Evolutionary conservation across 2,329 filamentous ascomycete genomes (phyloP).

Genomic region (Fusarium verrucosum): DNA sequence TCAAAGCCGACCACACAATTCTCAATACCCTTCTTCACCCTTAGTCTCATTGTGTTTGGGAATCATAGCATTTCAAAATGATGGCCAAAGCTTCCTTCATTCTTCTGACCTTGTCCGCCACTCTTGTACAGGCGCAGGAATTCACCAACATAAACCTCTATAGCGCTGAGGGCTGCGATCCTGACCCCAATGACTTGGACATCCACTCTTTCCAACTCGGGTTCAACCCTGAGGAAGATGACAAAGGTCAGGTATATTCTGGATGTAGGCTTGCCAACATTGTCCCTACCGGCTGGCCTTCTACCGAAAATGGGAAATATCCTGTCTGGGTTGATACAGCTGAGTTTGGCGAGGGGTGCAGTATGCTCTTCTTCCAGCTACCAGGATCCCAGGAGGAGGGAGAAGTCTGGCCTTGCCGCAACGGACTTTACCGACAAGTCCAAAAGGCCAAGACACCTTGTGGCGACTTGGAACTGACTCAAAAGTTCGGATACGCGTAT

Average conservation of each 20-base stretch:
- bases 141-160: neutral
- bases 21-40: neutral
- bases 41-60: neutral
- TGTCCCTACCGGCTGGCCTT: neutral
- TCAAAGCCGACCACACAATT: neutral
- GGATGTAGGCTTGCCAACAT: neutral
- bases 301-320: neutral
- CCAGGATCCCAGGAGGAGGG: slow-evolving; percentile 10
- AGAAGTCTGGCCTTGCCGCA: neutral
- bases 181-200: neutral
- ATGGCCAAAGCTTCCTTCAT: neutral
- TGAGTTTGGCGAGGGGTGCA: neutral
- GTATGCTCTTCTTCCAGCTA: slow-evolving; percentile 16
- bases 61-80: neutral
- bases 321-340: slow-evolving; percentile 8
- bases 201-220: neutral
- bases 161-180: neutral
- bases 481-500: slow-evolving; percentile 7
- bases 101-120: neutral
- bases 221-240: neutral
- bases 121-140: slow-evolving; percentile 2
- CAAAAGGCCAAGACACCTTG: neutral
- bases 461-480: neutral
- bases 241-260: neutral
- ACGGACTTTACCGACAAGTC: slow-evolving; percentile 1